Evolutionary conservation across 441 rosid genomes (phyloP).

Genomic region (Arabidopsis hybrid): DNA sequence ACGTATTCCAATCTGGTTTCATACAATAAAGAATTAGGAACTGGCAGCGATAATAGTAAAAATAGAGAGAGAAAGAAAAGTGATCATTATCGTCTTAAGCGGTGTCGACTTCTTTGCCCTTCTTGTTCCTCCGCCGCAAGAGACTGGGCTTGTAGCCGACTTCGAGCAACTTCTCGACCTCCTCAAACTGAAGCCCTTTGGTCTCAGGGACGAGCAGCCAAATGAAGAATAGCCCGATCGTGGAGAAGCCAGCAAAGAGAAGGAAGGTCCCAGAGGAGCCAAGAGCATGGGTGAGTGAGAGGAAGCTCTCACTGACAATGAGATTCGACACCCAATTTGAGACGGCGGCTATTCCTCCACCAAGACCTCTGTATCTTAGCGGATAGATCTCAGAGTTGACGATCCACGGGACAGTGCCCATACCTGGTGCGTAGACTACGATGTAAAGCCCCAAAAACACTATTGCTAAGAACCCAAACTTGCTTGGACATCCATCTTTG

Average conservation of each 20-base stretch:
- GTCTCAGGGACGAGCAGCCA: slow-evolving; percentile 83
- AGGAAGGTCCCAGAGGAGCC: slow-evolving; percentile 79
- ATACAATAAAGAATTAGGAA: not conserved
- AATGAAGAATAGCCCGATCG: slow-evolving; percentile 57
- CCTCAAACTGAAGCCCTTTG: slow-evolving; percentile 85
- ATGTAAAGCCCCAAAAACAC: slow-evolving; percentile 72
- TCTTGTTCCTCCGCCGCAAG: slow-evolving; percentile 37
- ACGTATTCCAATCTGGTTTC: slow-evolving; percentile 5
- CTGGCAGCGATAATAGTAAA: not conserved
- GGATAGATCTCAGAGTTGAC: slow-evolving; percentile 96
- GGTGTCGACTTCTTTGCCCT: slow-evolving; percentile 21
- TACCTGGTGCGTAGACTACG: slow-evolving; percentile 77
- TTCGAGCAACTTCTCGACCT: slow-evolving; percentile 73
- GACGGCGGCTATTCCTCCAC: slow-evolving; percentile 89
- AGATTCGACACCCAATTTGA: slow-evolving; percentile 81
- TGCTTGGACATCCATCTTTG: slow-evolving; percentile 83
- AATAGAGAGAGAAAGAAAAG: not conserved
- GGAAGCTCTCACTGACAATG: slow-evolving; percentile 68
- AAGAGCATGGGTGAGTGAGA: slow-evolving; percentile 64
- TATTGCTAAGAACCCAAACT: slow-evolving; percentile 68
- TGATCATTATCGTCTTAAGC: slow-evolving; percentile 25
- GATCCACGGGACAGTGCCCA: slow-evolving; percentile 93
- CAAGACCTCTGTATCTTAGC: slow-evolving; percentile 74
- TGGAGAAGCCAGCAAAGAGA: slow-evolving; percentile 65
- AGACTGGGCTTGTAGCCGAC: slow-evolving; percentile 59